Conservation (phyloP, 805 yeast species). For the Candida multigemmis region DNA sequence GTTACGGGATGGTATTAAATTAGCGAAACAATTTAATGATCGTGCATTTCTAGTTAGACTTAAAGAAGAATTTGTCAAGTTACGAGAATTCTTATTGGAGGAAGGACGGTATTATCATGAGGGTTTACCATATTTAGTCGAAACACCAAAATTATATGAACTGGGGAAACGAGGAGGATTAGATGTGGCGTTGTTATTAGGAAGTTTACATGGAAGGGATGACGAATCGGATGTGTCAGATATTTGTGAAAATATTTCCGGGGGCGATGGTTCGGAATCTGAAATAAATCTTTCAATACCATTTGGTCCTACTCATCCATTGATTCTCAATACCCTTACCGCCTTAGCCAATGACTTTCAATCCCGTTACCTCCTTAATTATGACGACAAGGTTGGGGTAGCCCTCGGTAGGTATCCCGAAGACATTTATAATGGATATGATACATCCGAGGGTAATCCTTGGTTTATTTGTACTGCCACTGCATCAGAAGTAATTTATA, state of each 20-base stretch:
- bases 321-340: conserved; percentile 54
- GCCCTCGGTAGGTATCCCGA: conserved; percentile 92
- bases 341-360: conserved; percentile 62
- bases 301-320: conserved; percentile 49
- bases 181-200: conserved; percentile 68
- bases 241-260: too few relatives aligned
- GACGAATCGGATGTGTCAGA: too few relatives aligned
- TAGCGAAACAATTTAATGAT: conserved; percentile 19
- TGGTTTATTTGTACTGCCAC: conserved; percentile 81
- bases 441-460: conserved; percentile 76
- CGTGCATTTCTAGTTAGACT: conserved; percentile 18
- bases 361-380: conserved; percentile 70
- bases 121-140: conserved; percentile 49
- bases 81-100: conserved; percentile 28
- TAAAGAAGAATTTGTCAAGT: conserved; percentile 16
- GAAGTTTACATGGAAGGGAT: conserved; percentile 38
- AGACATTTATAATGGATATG: conserved; percentile 75
- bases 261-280: too few relatives aligned
- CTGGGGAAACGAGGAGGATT: conserved; percentile 54
- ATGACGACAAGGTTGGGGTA: conserved; percentile 40
- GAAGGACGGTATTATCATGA: conserved; percentile 32
- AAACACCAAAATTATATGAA: conserved; percentile 45
- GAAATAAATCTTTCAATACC: conserved; percentile 39
- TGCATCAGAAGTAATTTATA: conserved; percentile 57
- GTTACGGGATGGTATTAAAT: conserved; percentile 40